phyloP scores from a whole-genome alignment of 2,329 filamentous ascomycete genomes.

The Pestalotiopsis sp. region DNA sequence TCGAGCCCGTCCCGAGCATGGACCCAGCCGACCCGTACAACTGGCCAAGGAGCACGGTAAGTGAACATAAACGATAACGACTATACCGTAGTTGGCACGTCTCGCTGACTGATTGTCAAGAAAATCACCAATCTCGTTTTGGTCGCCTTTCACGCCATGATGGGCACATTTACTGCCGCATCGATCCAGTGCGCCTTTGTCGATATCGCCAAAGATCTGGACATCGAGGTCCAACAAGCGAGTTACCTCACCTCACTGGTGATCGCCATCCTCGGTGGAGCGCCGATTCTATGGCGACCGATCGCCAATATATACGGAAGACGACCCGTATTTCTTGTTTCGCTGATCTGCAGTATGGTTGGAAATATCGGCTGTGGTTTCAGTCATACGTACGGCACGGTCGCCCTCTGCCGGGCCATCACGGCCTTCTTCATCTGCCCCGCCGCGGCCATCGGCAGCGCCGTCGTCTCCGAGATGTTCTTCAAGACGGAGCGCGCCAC shows the following conservation, averaged over 20 bases:
- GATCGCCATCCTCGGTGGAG: slow-evolving; percentile 55
- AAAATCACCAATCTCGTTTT: slow-evolving; percentile 55
- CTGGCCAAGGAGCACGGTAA: slow-evolving; percentile 53
- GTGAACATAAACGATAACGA: neutral
- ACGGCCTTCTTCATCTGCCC: slow-evolving; percentile 59
- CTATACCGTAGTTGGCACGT: neutral
- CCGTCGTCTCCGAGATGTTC: slow-evolving; percentile 59
- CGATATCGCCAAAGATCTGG: slow-evolving; percentile 53
- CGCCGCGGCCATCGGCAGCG: slow-evolving; percentile 56
- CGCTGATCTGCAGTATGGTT: slow-evolving; percentile 46
- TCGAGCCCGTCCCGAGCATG: slow-evolving; percentile 54
- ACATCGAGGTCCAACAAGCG: slow-evolving; percentile 47
- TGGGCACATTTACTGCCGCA: slow-evolving; percentile 58
- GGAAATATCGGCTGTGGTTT: slow-evolving; percentile 59
- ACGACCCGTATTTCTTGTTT: slow-evolving; percentile 56
- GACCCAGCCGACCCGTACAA: slow-evolving; percentile 58
- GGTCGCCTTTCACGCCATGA: slow-evolving; percentile 60
- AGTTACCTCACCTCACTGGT: slow-evolving; percentile 59
- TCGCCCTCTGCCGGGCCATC: slow-evolving; percentile 55
- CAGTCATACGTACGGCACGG: slow-evolving; percentile 48
- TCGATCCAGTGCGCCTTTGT: slow-evolving; percentile 58
- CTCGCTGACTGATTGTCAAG: slow-evolving; percentile 29
- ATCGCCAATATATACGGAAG: slow-evolving; percentile 57
- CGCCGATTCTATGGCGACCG: slow-evolving; percentile 59
- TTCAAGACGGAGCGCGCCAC: slow-evolving; percentile 56